A percentile compares a stretch with the other conserved stretches of the same genome.
Conservation (phyloP, 768 basidiomycete genomes). For the Naganishia friedmannii region DNA sequence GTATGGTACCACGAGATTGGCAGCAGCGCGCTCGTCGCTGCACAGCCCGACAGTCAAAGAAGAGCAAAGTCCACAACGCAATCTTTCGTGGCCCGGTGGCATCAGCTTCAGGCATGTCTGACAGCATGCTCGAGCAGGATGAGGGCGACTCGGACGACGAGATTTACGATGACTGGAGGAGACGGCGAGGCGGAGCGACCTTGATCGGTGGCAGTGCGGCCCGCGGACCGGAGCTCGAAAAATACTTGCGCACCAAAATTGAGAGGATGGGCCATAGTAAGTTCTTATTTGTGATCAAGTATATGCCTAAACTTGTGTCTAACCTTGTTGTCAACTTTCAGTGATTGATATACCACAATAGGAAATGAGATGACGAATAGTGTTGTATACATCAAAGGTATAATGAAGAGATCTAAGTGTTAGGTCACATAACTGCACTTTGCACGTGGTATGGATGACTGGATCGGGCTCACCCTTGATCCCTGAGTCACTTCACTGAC, state of each 20-base stretch:
- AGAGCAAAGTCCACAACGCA: conserved; percentile 7
- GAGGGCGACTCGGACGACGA: conserved; percentile 43
- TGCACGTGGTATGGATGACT: neutral
- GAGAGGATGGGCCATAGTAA: conserved; percentile 83
- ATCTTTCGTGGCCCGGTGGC: conserved; percentile 7
- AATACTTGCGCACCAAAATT: conserved; percentile 94
- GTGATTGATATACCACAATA: conserved; percentile 31
- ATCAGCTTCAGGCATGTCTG: neutral
- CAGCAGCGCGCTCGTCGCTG: conserved; percentile 39
- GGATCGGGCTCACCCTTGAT: neutral
- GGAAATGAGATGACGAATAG: neutral
- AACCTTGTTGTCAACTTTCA: neutral
- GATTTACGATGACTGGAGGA: conserved; percentile 51
- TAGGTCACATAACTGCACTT: neutral
- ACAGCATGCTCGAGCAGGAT: conserved; percentile 37
- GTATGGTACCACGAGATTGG: conserved; percentile 95
- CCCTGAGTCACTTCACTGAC: neutral
- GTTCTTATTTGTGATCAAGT: conserved; percentile 27
- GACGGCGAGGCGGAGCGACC: conserved; percentile 64
- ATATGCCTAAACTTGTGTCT: neutral
- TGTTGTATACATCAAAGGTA: neutral
- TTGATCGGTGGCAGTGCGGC: conserved; percentile 67
- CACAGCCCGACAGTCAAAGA: conserved; percentile 6
- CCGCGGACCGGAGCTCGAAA: conserved; percentile 81
- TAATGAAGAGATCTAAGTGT: neutral